Evolutionary conservation across 257 asterid species (phyloP).

Genomic region (Nicotiana undulata): DNA sequence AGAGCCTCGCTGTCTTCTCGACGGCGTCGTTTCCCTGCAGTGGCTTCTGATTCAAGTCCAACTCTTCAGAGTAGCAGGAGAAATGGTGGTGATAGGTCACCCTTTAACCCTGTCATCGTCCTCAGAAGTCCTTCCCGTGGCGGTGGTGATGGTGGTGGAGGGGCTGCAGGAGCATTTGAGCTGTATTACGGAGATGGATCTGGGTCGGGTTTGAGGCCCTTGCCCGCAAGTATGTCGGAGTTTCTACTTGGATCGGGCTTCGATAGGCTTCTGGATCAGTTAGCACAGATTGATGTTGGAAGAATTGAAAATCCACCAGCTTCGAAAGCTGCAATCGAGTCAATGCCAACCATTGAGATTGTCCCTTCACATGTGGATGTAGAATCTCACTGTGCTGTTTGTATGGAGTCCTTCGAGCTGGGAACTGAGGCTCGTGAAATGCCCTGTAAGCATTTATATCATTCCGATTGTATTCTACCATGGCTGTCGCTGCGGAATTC

Average conservation of each 20-base stretch:
- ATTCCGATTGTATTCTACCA: conserved; percentile 71
- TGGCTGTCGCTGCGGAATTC: conserved; percentile 76
- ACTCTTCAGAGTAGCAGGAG: conserved; percentile 56
- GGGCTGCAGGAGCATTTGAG: conserved; percentile 44
- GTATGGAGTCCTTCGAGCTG: conserved; percentile 70
- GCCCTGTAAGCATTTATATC: conserved; percentile 90
- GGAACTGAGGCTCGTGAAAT: conserved; percentile 68
- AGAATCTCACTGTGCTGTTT: conserved; percentile 72
- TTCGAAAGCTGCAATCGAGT: conserved; percentile 72
- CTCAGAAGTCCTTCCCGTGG: conserved; percentile 33
- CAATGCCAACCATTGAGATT: conserved; percentile 58
- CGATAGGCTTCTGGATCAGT: conserved; percentile 65
- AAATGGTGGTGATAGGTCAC: conserved; percentile 62
- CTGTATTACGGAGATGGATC: conserved; percentile 79
- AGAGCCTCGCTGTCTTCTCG: conserved; percentile 46
- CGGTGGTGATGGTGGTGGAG: conserved; percentile 25
- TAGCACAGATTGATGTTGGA: conserved; percentile 62
- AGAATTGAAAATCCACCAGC: conserved; percentile 73
- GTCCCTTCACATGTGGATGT: conserved; percentile 22
- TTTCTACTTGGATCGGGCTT: conserved; percentile 80
- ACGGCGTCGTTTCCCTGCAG: conserved; percentile 47
- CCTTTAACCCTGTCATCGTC: conserved; percentile 82
- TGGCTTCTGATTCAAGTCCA: conserved; percentile 36
- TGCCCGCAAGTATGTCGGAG: conserved; percentile 70
- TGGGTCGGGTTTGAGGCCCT: conserved; percentile 71